Evolutionary conservation across 148 eudicot genomes (phyloP), one percentile per base, ranked within the genome.

Genomic region (Fagopyrum homotropicum): DNA sequence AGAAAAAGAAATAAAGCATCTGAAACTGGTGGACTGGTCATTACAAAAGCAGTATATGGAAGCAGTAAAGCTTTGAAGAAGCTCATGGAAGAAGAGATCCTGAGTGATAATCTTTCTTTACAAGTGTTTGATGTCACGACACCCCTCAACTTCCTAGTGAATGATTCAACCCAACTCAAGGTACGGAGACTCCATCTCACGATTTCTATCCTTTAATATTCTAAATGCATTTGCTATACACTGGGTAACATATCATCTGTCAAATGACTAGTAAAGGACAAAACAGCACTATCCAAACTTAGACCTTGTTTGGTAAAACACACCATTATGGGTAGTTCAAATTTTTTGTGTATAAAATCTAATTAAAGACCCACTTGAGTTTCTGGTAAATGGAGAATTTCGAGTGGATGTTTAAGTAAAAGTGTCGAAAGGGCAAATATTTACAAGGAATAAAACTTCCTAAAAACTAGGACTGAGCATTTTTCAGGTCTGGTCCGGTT

Each of bases 111-210:
- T 76, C 80, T 89, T 72, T 84, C 88, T 52, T 86, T 92, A 76
- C 93, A 87, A 85, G 75, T 94, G 70, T 72, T 90, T 19, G 97
- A 95, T 84, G 97, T 95, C 64, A 90, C 96, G 17, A 45, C 87
- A 75, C 99, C 99, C 51, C 82, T 95, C 19, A 90, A 90, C 81
- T 95, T 95, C 82, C 85, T 95, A 79, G 91, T 89, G 64, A 88
- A 78, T 51, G 97, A 95, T 74, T 84, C 87, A 56, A 97, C 92
- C 52, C 94, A 92, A 77, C 97, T 95, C n/a, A 90, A 92, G 99
- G 99, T 95, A 80, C 66, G n/a, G 8, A 6, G 26, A 59, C 26
- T 56, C 17, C 64, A 17, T 59, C 64, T 30, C 26, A n/a, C 45
- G 29, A 45, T 45, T 45, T 17, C n/a, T 15, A 40, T 35, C 7